phyloP scores from a whole-genome alignment of 208 protist genomes.

The Vickermania spadyakhi region DNA sequence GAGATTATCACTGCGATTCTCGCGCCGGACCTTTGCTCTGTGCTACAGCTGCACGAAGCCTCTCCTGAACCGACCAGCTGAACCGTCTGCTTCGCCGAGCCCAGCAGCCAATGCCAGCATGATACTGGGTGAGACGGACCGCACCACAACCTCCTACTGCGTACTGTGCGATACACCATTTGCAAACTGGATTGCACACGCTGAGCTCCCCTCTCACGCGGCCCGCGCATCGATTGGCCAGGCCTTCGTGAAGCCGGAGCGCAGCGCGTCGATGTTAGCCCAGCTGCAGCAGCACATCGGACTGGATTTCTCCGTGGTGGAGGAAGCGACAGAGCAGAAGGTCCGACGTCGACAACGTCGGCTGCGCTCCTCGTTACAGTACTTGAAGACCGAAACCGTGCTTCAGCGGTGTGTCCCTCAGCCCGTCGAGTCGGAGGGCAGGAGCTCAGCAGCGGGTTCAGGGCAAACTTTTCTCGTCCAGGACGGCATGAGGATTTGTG shows the following conservation, averaged over 20 bases:
- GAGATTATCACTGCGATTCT: no score
- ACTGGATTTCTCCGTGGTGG: conserved; percentile 59
- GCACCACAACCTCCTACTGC: no score
- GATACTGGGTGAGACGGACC: no score
- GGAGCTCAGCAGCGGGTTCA: not conserved
- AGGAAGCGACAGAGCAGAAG: conserved; percentile 38
- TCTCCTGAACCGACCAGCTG: no score
- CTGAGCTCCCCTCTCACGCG: conserved; percentile 19
- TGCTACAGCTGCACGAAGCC: no score
- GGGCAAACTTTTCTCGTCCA: conserved; percentile 9
- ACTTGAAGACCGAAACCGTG: conserved; percentile 33
- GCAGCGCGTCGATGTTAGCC: conserved; percentile 39
- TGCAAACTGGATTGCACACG: conserved; percentile 35
- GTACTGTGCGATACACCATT: conserved; percentile 19
- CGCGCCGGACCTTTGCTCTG: no score
- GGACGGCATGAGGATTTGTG: conserved; percentile 31
- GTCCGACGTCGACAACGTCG: conserved; percentile 40
- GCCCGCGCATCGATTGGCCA: conserved; percentile 43
- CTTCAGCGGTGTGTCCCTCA: conserved; percentile 32
- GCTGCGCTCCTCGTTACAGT: conserved; percentile 41
- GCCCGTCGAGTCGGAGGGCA: not conserved
- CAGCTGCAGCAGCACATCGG: conserved; percentile 65
- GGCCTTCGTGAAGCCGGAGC: conserved; percentile 43
- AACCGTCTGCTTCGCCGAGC: no score
- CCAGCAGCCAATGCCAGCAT: no score